A percentile compares a stretch with the other conserved stretches of the same genome.
Evolutionary conservation across 23 red algal species (phyloP).

Genomic region (Gracilaria vermiculophylla): DNA sequence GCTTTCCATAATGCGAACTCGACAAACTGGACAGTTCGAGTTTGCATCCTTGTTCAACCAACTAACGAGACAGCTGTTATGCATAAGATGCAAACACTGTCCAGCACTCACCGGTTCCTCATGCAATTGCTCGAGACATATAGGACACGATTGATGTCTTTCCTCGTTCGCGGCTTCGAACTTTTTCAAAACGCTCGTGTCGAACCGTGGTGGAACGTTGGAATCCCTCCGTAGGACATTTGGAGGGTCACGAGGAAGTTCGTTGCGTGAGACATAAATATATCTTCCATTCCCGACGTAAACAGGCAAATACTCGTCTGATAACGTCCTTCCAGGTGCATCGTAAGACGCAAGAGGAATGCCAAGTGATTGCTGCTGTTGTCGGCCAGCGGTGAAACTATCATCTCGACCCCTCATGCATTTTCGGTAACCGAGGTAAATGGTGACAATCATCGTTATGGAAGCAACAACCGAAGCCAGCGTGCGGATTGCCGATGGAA

Average conservation of each 20-base stretch:
- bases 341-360: background rate
- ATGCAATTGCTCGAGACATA: slow-evolving; percentile 53
- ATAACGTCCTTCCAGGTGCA: background rate
- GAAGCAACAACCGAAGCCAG: slow-evolving; percentile 1
- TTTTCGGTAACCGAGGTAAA: slow-evolving; percentile 1
- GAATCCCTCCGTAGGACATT: background rate
- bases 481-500: slow-evolving; percentile 5
- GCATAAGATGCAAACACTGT: slow-evolving; percentile 51
- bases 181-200: background rate
- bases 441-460: background rate
- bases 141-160: slow-evolving; percentile 19
- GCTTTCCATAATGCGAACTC: slow-evolving; percentile 13
- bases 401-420: background rate
- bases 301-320: background rate
- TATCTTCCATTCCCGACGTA: slow-evolving; percentile 17
- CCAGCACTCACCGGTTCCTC: slow-evolving; percentile 47
- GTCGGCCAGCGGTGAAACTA: background rate
- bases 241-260: slow-evolving; percentile 10
- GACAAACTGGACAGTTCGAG: slow-evolving; percentile 43
- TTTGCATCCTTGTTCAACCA: slow-evolving; percentile 54
- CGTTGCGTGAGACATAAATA: slow-evolving; percentile 10
- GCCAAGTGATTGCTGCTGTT: background rate
- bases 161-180: background rate
- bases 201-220: background rate
- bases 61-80: slow-evolving; percentile 31